Percentiles rank a stretch among this genome's conserved stretches.
These are phyloP conservation scores for Acacia acuminata DNA, from an alignment of 306 rosid genomes.

Conservation along the genomic window DNA sequence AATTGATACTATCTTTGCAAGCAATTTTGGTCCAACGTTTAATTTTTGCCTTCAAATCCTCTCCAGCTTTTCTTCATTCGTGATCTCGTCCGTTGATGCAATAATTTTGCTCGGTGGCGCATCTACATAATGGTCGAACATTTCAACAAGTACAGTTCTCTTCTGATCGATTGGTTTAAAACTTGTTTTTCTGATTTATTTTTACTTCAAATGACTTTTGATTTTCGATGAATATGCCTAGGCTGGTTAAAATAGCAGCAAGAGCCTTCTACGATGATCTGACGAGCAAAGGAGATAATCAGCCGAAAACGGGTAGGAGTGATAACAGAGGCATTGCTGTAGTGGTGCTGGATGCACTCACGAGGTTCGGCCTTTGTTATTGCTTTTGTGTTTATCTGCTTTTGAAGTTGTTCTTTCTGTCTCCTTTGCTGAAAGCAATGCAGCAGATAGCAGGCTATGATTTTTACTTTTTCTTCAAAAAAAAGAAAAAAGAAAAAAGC, in stretches of 20 bases:
- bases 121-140: conserved; percentile 50
- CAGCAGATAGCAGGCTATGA: background rate
- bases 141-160: conserved; percentile 62
- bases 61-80: background rate
- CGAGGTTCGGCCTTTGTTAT: conserved; percentile 57
- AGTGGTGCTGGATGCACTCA: conserved; percentile 97
- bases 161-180: conserved; percentile 2
- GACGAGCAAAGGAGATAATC: conserved; percentile 85
- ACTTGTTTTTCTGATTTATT: background rate
- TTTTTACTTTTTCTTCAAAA: background rate
- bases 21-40: background rate
- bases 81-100: background rate
- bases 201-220: background rate
- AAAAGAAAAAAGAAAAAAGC: background rate
- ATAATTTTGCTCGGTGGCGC: background rate
- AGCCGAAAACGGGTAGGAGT: conserved; percentile 86
- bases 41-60: background rate
- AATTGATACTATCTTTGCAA: background rate
- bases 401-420: conserved; percentile 17
- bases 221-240: conserved; percentile 25
- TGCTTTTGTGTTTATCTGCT: background rate
- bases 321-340: conserved; percentile 97
- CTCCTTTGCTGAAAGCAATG: background rate
- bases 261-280: conserved; percentile 94
- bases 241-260: conserved; percentile 88